These are phyloP conservation scores for Yamadazyma ubonensis DNA, from an alignment of 805 yeast genomes.

Conservation along the genomic window DNA sequence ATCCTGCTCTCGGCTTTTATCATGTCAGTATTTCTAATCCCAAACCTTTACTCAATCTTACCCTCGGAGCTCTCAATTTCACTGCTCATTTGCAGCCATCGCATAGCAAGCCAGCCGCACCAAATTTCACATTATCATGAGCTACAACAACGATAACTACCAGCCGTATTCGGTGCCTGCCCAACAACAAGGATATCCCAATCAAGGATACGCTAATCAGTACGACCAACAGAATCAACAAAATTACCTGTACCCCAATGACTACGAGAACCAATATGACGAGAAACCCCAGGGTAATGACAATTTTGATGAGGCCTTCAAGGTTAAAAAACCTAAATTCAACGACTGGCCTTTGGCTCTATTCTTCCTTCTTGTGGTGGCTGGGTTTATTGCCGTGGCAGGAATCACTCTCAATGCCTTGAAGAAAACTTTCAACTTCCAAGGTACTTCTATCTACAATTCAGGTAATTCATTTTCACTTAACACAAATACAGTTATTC, in stretches of 20 bases:
- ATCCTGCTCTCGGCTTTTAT: no score
- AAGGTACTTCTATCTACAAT: slow-evolving; percentile 64
- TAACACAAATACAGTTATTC: slow-evolving; percentile 70
- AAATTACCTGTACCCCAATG: no score
- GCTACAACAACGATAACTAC: slow-evolving; percentile 12
- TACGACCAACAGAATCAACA: slow-evolving; percentile 12
- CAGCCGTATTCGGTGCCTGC: slow-evolving; percentile 15
- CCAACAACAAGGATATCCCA: slow-evolving; percentile 18
- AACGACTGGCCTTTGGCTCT: slow-evolving; percentile 74
- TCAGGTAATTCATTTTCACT: slow-evolving; percentile 55
- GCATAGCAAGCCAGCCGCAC: slow-evolving; percentile 13
- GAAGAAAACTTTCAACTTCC: slow-evolving; percentile 49
- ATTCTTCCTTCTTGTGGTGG: slow-evolving; percentile 45
- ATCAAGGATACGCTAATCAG: slow-evolving; percentile 2
- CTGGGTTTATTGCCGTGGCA: slow-evolving; percentile 71
- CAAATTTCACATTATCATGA: slow-evolving; percentile 11
- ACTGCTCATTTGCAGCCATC: slow-evolving; percentile 3
- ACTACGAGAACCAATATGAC: slow-evolving; percentile 29
- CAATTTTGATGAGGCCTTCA: slow-evolving; percentile 65
- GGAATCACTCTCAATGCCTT: slow-evolving; percentile 67
- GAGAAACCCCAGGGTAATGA: slow-evolving; percentile 36
- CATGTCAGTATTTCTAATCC: no score
- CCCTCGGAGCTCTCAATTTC: neutral
- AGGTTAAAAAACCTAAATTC: slow-evolving; percentile 57
- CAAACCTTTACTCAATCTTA: no score